Conservation (phyloP, 1,139 yeast species). For the Debaryomyces coudertii region DNA sequence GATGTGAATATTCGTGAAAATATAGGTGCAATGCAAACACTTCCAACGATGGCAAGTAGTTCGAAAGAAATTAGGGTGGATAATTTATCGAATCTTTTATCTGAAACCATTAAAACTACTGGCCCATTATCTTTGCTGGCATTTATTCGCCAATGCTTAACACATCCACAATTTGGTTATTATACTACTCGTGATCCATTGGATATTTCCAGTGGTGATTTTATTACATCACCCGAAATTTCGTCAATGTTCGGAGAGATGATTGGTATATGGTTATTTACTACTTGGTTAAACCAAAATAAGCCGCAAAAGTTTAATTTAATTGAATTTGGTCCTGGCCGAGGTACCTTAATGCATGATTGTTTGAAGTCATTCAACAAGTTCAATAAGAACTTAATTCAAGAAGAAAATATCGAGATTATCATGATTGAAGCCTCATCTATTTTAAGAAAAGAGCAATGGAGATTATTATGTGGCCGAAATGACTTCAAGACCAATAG, state of each 20-base stretch:
- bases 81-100: constrained; percentile 45
- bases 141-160: constrained; percentile 80
- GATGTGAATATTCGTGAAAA: constrained; percentile 40
- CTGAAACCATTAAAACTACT: constrained; percentile 62
- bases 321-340: constrained; percentile 90
- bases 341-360: constrained; percentile 79
- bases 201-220: constrained; percentile 66
- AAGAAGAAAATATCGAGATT: constrained; percentile 35
- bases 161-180: constrained; percentile 79
- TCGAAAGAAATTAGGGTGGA: constrained; percentile 21
- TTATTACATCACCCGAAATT: constrained; percentile 84
- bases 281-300: constrained; percentile 63
- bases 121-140: constrained; percentile 79
- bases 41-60: constrained; percentile 22
- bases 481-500: constrained; percentile 20
- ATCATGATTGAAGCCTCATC: constrained; percentile 75
- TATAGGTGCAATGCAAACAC: constrained; percentile 39
- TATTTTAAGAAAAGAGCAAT: constrained; percentile 62
- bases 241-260: constrained; percentile 88
- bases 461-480: constrained; percentile 49
- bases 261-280: constrained; percentile 73
- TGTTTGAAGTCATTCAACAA: constrained; percentile 51
- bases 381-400: constrained; percentile 33
- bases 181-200: constrained; percentile 80
- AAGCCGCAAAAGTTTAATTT: constrained; percentile 53